Conservation (phyloP, 441 rosid genomes). For the Viola pubescens region DNA sequence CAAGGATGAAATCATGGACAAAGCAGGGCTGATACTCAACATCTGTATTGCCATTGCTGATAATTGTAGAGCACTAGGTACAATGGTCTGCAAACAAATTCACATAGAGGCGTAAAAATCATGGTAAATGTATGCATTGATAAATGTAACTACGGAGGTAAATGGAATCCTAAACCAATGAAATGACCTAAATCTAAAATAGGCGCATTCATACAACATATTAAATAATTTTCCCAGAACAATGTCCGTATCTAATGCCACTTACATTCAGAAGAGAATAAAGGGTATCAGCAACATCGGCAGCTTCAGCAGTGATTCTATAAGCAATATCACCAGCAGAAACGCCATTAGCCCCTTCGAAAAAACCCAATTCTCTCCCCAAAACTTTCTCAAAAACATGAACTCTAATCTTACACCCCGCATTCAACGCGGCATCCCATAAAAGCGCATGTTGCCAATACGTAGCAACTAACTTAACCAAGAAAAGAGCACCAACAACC, state of each 20-base stretch:
- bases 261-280: conserved; percentile 78
- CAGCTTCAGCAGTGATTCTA: conserved; percentile 73
- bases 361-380: conserved; percentile 63
- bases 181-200: no score
- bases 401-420: conserved; percentile 49
- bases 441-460: conserved; percentile 71
- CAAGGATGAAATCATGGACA: conserved; percentile 65
- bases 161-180: no score
- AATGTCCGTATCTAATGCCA: neutral
- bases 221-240: no score
- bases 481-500: conserved; percentile 35
- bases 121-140: neutral
- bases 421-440: conserved; percentile 68
- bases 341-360: conserved; percentile 64
- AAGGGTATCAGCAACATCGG: conserved; percentile 66
- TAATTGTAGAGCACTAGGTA: conserved; percentile 69
- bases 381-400: conserved; percentile 53
- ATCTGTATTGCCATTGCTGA: conserved; percentile 73
- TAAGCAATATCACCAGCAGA: conserved; percentile 73
- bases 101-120: conserved; percentile 11
- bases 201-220: no score
- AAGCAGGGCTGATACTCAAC: conserved; percentile 70
- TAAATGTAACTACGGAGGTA: no score
- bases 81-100: conserved; percentile 48
- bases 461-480: conserved; percentile 41